Evolutionary conservation across 306 rosid species (phyloP).

Genomic region (Abrus pulchellus): DNA sequence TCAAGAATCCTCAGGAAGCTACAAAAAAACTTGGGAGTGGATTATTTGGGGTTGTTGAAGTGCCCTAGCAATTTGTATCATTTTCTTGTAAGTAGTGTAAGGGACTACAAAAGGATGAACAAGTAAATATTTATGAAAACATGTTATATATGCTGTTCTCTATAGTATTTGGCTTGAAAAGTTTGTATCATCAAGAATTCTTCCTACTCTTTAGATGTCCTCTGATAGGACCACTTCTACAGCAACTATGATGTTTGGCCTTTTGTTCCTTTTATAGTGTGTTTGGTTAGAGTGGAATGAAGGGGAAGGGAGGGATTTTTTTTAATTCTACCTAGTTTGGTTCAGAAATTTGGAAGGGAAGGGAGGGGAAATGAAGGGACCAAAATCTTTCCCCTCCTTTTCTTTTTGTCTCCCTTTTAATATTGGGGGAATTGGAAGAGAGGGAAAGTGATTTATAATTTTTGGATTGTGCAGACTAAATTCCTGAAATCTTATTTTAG

Average conservation of each 20-base stretch:
- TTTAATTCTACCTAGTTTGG: background rate
- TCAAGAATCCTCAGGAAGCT: constrained; percentile 9
- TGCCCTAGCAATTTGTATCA: constrained; percentile 4
- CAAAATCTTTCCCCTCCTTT: background rate
- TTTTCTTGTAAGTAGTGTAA: constrained; percentile 5
- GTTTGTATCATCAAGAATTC: background rate
- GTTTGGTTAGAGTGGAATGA: background rate
- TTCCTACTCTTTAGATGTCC: background rate
- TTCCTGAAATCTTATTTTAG: too few relatives aligned
- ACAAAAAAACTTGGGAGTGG: background rate
- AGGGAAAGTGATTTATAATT: too few relatives aligned
- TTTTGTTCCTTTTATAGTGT: background rate
- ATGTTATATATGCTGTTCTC: constrained; percentile 3
- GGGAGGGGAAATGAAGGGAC: background rate
- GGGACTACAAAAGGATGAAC: constrained; percentile 11
- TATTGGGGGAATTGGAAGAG: too few relatives aligned
- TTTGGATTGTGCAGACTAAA: too few relatives aligned
- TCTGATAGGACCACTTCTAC: background rate
- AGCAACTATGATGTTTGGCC: background rate
- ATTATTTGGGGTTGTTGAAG: background rate
- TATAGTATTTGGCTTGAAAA: background rate
- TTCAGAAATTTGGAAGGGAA: background rate
- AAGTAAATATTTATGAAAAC: background rate
- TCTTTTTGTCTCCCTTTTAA: too few relatives aligned
- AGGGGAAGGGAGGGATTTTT: background rate